Conservation (phyloP, 1,139 yeast genomes). For the Candida sojae region DNA sequence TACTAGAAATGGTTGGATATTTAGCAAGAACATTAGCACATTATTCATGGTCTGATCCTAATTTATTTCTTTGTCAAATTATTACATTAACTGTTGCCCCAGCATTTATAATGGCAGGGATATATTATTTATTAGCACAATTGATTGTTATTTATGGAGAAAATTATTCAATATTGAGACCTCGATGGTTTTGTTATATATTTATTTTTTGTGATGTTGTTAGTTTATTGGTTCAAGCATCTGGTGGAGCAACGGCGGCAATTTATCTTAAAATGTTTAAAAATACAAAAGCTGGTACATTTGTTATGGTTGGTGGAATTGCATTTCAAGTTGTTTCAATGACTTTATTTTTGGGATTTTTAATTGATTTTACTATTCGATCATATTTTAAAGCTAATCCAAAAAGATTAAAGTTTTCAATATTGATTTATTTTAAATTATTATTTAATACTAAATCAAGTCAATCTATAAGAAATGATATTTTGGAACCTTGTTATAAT, state of each 20-base stretch:
- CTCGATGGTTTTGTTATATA: conserved; percentile 36
- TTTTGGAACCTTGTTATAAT: conserved; percentile 22
- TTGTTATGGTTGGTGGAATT: conserved; percentile 41
- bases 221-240: conserved; percentile 37
- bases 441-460: conserved; percentile 28
- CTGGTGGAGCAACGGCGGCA: conserved; percentile 41
- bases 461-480: conserved; percentile 11
- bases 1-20: conserved; percentile 72
- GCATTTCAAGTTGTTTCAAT: conserved; percentile 40
- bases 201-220: conserved; percentile 35
- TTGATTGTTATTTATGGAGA: conserved; percentile 32
- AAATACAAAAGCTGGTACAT: conserved; percentile 26
- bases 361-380: conserved; percentile 28
- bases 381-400: conserved; percentile 20
- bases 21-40: conserved; percentile 55
- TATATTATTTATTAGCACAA: conserved; percentile 38
- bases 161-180: conserved; percentile 26
- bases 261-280: conserved; percentile 19
- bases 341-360: conserved; percentile 30
- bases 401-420: conserved; percentile 2
- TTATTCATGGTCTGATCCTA: conserved; percentile 26
- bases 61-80: conserved; percentile 33
- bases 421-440: conserved; percentile 15
- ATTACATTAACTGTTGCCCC: conserved; percentile 40
- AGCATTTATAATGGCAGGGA: conserved; percentile 42